Evolutionary conservation across 1,284 basidiomycete species (phyloP), one percentile per base, ranked within the genome.

Genomic region (Ceratobasidium sp.): DNA sequence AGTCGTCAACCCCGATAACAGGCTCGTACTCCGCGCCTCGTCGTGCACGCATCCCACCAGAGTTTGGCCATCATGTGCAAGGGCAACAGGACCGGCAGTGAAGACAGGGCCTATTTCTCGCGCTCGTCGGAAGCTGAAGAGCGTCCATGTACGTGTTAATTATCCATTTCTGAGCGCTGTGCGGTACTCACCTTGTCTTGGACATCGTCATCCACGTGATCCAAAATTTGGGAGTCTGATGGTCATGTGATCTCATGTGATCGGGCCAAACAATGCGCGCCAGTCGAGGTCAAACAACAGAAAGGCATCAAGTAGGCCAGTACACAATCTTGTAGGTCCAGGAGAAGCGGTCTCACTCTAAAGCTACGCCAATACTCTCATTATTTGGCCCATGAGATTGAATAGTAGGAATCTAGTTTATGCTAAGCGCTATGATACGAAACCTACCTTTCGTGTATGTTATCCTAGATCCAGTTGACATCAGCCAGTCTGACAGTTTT

Each of bases 41-140:
- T 98, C 94, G 67, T 90, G 91, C 65, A 99, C 90, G 78, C 95
- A 96, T 42, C 95, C 95, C 73, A 97, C 89, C 37, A 99, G 87
- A 83, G 88, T 90, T 64, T 86, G 85, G 58, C 94, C 96, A 87
- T 98, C 95, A 73, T 87, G 84, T 4, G 94, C 92, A 56, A 96
- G 85, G 11, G 94, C 90, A 47, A 96, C 91, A 7, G 95, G 93
- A 35, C 97, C 97, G 64, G 90, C 90, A 0, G 95, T 98, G 82
- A 97, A 95, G 71, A 98, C 85, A 4, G 97, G 96, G 49, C 88
- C 88, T 71, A 94, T 90, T 10, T 88, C 87, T 65, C 90, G 88
- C 17, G 84, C 85, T 82, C 93, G 92, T 83, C 92, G 92, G 84
- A 93, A 94, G 37, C 93, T 94, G 28, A 2, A 51, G 28, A 4